phyloP scores from a whole-genome alignment of 257 asterid genomes.

The Cynanchum wilfordii region DNA sequence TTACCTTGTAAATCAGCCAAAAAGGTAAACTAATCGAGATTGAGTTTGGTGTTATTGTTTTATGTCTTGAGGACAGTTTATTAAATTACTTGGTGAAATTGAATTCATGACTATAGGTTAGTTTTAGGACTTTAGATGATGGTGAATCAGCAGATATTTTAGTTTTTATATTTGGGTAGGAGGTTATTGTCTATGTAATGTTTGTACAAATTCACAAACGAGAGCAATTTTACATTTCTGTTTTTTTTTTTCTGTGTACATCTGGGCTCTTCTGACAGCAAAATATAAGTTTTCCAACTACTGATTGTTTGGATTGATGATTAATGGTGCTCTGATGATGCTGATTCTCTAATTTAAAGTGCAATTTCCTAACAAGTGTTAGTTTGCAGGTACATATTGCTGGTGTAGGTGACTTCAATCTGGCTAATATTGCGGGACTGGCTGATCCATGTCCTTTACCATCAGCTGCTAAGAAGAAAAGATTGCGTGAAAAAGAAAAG shows the following conservation, averaged over 20 bases:
- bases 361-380: neutral
- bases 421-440: slow-evolving; percentile 58
- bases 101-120: neutral
- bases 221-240: neutral
- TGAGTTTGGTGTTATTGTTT: neutral
- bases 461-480: slow-evolving; percentile 94
- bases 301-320: neutral
- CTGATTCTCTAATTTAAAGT: neutral
- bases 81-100: neutral
- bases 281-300: neutral
- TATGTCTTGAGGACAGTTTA: neutral
- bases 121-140: neutral
- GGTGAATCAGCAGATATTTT: neutral
- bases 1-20: neutral
- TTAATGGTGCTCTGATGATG: neutral
- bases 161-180: neutral
- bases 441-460: slow-evolving; percentile 99
- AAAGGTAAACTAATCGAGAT: neutral
- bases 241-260: neutral
- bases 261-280: neutral
- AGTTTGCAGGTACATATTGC: slow-evolving; percentile 82
- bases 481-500: slow-evolving; percentile 93
- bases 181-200: neutral
- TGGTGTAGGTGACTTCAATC: slow-evolving; percentile 88
- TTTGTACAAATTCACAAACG: no score